A percentile compares a stretch with the other conserved stretches of the same genome.
Conservation (phyloP, 2,329 filamentous ascomycete species). For the Penicillium nordicum region DNA sequence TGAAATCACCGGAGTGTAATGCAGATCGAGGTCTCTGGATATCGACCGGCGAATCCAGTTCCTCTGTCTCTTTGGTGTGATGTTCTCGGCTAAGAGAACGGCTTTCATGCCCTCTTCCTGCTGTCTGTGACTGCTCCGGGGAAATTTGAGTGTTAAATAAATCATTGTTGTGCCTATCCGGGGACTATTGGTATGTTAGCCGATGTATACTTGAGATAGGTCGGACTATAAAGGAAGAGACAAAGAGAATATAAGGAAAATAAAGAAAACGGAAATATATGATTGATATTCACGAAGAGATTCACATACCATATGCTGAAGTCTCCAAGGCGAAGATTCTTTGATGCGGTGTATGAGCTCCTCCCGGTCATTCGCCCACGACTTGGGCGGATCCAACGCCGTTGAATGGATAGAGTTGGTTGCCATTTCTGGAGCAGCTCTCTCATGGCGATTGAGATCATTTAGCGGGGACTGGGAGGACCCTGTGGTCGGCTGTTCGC, state of each 20-base stretch:
- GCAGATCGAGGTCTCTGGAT: slow-evolving; percentile 81
- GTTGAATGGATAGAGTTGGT: slow-evolving; percentile 12
- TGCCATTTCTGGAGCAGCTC: slow-evolving; percentile 13
- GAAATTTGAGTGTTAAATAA: slow-evolving; percentile 26
- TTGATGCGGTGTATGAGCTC: slow-evolving; percentile 84
- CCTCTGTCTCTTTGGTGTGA: slow-evolving; percentile 41
- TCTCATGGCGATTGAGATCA: slow-evolving; percentile 7
- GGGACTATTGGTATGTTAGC: slow-evolving; percentile 15
- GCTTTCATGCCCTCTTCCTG: slow-evolving; percentile 12
- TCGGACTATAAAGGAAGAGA: neutral
- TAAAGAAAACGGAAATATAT: neutral
- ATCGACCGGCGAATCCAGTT: slow-evolving; percentile 55
- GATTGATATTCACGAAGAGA: neutral
- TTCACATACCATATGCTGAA: slow-evolving; percentile 56
- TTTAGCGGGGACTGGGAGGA: slow-evolving; percentile 15
- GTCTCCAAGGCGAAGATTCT: slow-evolving; percentile 72
- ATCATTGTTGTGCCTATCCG: neutral
- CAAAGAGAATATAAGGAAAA: neutral
- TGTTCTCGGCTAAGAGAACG: slow-evolving; percentile 16
- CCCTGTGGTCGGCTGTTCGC: slow-evolving; percentile 12
- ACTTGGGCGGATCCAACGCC: slow-evolving; percentile 15
- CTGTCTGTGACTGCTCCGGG: slow-evolving; percentile 19
- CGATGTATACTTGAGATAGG: neutral
- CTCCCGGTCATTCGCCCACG: slow-evolving; percentile 56
- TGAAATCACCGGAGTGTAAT: slow-evolving; percentile 61